Percentiles rank a stretch among this genome's conserved stretches.
These are phyloP conservation scores for Microbotryomycetes sp. DNA, from an alignment of 1,284 basidiomycete genomes.

Conservation along the genomic window DNA sequence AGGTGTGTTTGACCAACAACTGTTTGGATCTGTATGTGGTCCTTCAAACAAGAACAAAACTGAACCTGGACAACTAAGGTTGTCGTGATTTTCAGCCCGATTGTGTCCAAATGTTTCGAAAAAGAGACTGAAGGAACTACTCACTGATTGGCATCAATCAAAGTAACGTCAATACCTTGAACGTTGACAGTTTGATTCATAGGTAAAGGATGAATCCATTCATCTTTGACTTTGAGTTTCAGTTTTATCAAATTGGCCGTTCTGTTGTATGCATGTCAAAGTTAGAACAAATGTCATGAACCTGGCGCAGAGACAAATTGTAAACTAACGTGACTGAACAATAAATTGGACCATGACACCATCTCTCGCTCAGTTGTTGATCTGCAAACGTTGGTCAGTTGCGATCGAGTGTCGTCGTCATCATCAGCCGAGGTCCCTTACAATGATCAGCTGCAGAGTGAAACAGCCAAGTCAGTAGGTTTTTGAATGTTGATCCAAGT, in stretches of 20 bases:
- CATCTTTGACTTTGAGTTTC: constrained; percentile 76
- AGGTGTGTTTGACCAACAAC: constrained; percentile 57
- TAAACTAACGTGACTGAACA: constrained; percentile 57
- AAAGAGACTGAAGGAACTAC: constrained; percentile 32
- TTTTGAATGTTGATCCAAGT: not conserved
- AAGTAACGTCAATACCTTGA: constrained; percentile 78
- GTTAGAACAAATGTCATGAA: not conserved
- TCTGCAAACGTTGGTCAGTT: constrained; percentile 46
- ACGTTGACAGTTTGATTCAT: constrained; percentile 68
- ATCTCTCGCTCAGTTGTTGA: constrained; percentile 76
- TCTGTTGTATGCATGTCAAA: constrained; percentile 44
- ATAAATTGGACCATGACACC: constrained; percentile 89
- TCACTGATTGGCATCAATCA: constrained; percentile 95
- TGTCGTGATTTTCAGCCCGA: too few species aligned
- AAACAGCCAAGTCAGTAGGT: not conserved
- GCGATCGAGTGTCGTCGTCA: not conserved
- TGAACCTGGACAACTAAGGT: constrained; percentile 68
- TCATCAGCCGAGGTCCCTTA: not conserved
- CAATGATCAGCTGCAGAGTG: not conserved
- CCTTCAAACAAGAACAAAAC: constrained; percentile 92
- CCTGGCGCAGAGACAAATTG: not conserved
- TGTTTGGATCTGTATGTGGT: constrained; percentile 81
- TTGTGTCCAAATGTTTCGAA: not conserved
- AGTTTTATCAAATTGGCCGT: constrained; percentile 86
- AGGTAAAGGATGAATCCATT: constrained; percentile 80